Base-by-base conservation (phyloP, 2,329 filamentous ascomycete genomes). In the Colletotrichum cuscutae region DNA sequence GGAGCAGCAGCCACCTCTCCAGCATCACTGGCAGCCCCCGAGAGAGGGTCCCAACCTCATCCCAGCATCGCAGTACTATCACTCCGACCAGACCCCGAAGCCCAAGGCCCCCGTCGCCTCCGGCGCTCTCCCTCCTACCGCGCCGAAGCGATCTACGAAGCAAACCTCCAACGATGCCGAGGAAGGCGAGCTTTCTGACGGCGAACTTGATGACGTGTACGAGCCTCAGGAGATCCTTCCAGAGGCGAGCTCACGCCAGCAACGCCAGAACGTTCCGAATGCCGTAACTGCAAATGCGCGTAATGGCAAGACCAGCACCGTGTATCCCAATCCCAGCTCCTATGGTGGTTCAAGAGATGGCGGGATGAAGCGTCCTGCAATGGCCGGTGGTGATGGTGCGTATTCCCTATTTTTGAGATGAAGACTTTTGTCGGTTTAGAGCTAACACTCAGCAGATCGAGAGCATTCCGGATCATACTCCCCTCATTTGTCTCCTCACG, bases 151-250 rank as follows among this genome's bases (percentile, higher is more conserved):
- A 19, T 26, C 24, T 13, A 19, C 56, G 5, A 66, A 54, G 28
- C 54, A 53, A 13, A 46, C 53, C n/a, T 28, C 58, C 13, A 75
- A 76, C 7, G 77, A 78, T 49, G 76, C 67, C 2, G 76, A 97
- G 78, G 94, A 97, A 77, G 94, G 93, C 19, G 94, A 97, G 80
- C 80, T 97, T 35, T 93, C 90, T 75, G 94, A 96, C 77, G 89
- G 87, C 22, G 91, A 92, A 76, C 86, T 88, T 61, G 88, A 90
- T 62, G 88, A 90, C 76, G 77, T 87, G 2, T 90, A 90, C 73
- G 87, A 89, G 61, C 85, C 87, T 11, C 75, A 72, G 11, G 67
- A 74, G 5, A 46, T 69, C n/a, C 11, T 61, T 56, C 42, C 67
- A 15, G 58, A 46, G 24, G 26, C 42, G 15, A 22, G n/a, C 19